phyloP scores from a whole-genome alignment of 768 basidiomycete genomes.

The Podaxis sp. region DNA sequence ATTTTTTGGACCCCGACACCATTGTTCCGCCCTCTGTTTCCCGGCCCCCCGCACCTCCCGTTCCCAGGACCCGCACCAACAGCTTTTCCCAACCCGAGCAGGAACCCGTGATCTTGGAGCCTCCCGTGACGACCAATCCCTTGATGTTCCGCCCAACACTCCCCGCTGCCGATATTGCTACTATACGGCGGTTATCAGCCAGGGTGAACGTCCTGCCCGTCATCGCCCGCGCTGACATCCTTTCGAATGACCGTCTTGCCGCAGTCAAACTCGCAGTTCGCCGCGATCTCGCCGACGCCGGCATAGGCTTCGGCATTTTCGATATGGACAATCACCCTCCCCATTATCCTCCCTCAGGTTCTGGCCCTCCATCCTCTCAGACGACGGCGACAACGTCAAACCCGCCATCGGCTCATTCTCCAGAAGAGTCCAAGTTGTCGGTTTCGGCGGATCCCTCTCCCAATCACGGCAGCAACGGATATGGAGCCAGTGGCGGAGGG shows the following conservation, averaged over 20 bases:
- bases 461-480: conserved; percentile 38
- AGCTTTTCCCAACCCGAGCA: conserved; percentile 72
- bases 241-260: conserved; percentile 79
- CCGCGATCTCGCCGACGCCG: conserved; percentile 78
- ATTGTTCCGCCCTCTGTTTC: conserved; percentile 73
- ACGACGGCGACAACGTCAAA: conserved; percentile 29
- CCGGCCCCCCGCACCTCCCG: conserved; percentile 64
- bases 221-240: conserved; percentile 75
- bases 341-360: conserved; percentile 36
- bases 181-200: conserved; percentile 76
- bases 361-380: conserved; percentile 31
- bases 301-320: conserved; percentile 89
- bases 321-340: conserved; percentile 66
- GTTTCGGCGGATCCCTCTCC: conserved; percentile 47
- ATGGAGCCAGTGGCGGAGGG: conserved; percentile 8
- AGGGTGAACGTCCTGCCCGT: conserved; percentile 89
- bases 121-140: conserved; percentile 74
- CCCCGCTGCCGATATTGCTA: conserved; percentile 68
- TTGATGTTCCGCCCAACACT: conserved; percentile 66
- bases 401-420: background rate
- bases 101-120: conserved; percentile 79
- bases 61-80: conserved; percentile 67
- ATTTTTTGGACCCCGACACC: conserved; percentile 83
- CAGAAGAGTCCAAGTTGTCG: conserved; percentile 8
- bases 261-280: conserved; percentile 80